Percentiles rank a stretch among this genome's conserved stretches.
Evolutionary conservation across 768 basidiomycete species (phyloP).

Genomic region (Hirschioporus abietinus): DNA sequence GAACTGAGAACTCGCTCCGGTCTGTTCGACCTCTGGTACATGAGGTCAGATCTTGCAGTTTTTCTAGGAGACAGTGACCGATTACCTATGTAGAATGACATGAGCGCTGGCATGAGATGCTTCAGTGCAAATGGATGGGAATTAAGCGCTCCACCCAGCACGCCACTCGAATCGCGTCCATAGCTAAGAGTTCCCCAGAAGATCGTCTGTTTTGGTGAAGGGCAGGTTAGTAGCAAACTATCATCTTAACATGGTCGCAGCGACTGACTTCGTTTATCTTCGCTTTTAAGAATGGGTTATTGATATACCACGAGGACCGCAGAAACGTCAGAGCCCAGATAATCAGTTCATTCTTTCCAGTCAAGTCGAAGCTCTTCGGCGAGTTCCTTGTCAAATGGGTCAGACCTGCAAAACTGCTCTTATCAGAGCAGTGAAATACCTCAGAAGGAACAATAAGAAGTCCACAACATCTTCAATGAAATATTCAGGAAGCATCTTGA

Average conservation of each 20-base stretch:
- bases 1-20: conserved; percentile 96
- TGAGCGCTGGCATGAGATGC: conserved; percentile 85
- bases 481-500: conserved; percentile 90
- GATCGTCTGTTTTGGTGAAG: conserved; percentile 43
- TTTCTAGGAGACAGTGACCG: conserved; percentile 6
- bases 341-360: conserved; percentile 83
- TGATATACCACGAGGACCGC: conserved; percentile 94
- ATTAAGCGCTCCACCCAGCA: conserved; percentile 80
- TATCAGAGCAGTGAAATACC: conserved; percentile 37
- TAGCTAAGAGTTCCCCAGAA: conserved; percentile 70
- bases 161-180: conserved; percentile 58
- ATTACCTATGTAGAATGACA: conserved; percentile 92
- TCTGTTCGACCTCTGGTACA: conserved; percentile 86
- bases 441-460: conserved; percentile 77
- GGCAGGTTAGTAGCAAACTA: conserved; percentile 7
- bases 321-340: conserved; percentile 89
- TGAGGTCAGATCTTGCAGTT: conserved; percentile 10
- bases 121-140: conserved; percentile 80
- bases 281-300: conserved; percentile 95
- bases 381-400: conserved; percentile 36
- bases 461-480: conserved; percentile 92
- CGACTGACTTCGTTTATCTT: conserved; percentile 84
- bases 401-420: background rate
- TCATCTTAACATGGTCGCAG: background rate
- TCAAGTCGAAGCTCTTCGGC: conserved; percentile 76